Evolutionary conservation across 1,139 yeast species (phyloP).

Genomic region (Lodderomyces parapsilosis): DNA sequence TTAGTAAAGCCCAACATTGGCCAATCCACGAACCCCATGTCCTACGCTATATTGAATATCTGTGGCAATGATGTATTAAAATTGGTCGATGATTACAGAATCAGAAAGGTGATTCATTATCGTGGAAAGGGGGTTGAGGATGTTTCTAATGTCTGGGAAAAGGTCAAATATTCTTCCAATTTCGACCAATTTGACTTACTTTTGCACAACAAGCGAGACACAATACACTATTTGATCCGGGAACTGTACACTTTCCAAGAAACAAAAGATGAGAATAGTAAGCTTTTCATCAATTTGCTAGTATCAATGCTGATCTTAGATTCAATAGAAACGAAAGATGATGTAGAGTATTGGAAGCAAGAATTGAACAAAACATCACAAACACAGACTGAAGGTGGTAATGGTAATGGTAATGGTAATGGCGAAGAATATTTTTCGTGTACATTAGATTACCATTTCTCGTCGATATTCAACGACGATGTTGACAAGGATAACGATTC

Average conservation of each 20-base stretch:
- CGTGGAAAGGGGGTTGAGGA: slow-evolving; percentile 1
- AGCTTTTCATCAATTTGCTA: slow-evolving; percentile 27
- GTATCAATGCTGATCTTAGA: slow-evolving; percentile 21
- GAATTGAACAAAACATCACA: slow-evolving; percentile 7
- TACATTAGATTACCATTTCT: slow-evolving; percentile 17
- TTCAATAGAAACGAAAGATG: slow-evolving; percentile 18
- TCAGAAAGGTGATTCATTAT: slow-evolving; percentile 6
- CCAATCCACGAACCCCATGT: slow-evolving; percentile 20
- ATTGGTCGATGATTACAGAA: slow-evolving; percentile 7
- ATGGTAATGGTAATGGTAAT: too few species aligned
- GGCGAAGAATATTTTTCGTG: slow-evolving; percentile 7
- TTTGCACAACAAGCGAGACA: slow-evolving; percentile 14
- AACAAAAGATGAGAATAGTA: slow-evolving; percentile 27
- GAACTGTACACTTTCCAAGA: slow-evolving; percentile 22
- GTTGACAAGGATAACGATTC: slow-evolving; percentile 6
- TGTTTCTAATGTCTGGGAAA: slow-evolving; percentile 11
- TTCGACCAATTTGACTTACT: slow-evolving; percentile 6
- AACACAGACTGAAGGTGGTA: neutral
- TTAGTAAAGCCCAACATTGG: slow-evolving; percentile 19
- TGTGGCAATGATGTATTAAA: slow-evolving; percentile 14
- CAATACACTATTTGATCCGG: slow-evolving; percentile 16
- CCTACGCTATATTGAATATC: slow-evolving; percentile 25
- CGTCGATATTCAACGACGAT: slow-evolving; percentile 16
- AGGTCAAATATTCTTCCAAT: slow-evolving; percentile 6
- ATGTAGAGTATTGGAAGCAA: slow-evolving; percentile 27